phyloP scores from a whole-genome alignment of 305 asterid genomes.

The Solanum hybrid region DNA sequence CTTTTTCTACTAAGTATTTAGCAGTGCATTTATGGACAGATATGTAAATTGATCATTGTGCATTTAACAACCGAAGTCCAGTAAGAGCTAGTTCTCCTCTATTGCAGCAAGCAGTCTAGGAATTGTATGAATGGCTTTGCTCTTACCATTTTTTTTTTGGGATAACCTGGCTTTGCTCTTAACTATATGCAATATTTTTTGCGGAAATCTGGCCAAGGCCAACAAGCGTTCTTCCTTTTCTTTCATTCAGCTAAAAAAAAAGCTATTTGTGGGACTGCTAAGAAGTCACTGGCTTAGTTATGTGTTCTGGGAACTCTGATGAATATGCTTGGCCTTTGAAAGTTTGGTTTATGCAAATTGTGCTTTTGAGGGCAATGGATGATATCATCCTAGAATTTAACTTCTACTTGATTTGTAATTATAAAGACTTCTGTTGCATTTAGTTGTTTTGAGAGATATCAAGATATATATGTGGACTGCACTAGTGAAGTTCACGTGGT shows the following conservation, averaged over 20 bases:
- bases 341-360: not conserved
- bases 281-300: not conserved
- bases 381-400: not conserved
- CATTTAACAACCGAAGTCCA: not conserved
- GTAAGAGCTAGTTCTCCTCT: not conserved
- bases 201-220: not conserved
- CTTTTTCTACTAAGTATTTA: not conserved
- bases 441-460: not conserved
- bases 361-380: not conserved
- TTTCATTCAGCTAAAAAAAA: not conserved
- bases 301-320: not conserved
- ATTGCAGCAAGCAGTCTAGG: not conserved
- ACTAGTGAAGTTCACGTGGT: not conserved
- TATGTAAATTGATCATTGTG: not conserved
- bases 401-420: not conserved
- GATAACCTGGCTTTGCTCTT: not conserved
- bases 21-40: not conserved
- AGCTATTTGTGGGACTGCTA: not conserved
- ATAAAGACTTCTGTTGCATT: not conserved
- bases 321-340: not conserved
- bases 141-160: not conserved
- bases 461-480: not conserved
- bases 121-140: not conserved
- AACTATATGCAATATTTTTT: not conserved
- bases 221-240: not conserved